Percentiles rank a stretch among this genome's conserved stretches.
phyloP scores from a whole-genome alignment of 2,329 filamentous ascomycete genomes.

The Aspergillus quadricinctus region DNA sequence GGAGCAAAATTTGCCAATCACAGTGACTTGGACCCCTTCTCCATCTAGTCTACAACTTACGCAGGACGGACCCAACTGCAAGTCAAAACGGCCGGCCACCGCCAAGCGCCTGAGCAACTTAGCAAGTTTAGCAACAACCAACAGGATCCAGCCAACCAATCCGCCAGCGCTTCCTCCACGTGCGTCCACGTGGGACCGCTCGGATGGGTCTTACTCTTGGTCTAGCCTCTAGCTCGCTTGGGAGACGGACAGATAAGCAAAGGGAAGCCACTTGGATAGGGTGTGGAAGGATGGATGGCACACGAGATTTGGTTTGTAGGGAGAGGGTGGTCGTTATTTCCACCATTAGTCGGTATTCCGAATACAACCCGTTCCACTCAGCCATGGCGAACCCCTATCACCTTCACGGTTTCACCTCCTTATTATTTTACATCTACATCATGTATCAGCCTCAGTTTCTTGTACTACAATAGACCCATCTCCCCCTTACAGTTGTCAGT shows the following conservation, averaged over 20 bases:
- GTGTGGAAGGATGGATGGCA: constrained; percentile 15
- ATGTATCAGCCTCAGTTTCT: constrained; percentile 3
- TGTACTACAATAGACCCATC: background rate
- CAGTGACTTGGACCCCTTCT: background rate
- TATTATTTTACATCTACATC: background rate
- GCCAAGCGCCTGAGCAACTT: constrained; percentile 10
- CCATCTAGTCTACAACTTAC: background rate
- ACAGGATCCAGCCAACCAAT: constrained; percentile 7
- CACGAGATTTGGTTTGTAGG: background rate
- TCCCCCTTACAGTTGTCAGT: background rate
- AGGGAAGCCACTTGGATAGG: constrained; percentile 25
- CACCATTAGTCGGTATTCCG: background rate
- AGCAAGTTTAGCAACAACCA: background rate
- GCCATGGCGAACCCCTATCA: background rate
- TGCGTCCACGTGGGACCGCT: constrained; percentile 34
- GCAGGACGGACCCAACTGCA: background rate
- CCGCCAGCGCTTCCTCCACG: constrained; percentile 23
- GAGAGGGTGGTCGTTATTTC: background rate
- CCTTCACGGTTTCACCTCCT: too few relatives aligned
- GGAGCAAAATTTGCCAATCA: background rate
- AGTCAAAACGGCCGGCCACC: constrained; percentile 4
- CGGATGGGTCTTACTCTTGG: constrained; percentile 22
- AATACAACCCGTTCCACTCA: background rate
- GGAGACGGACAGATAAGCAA: constrained; percentile 1
- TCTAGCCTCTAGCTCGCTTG: background rate